Percentiles rank a stretch among this genome's conserved stretches.
Evolutionary conservation across 2,329 filamentous ascomycete genomes (phyloP).

Genomic region (Pseudogymnoascus sp.): DNA sequence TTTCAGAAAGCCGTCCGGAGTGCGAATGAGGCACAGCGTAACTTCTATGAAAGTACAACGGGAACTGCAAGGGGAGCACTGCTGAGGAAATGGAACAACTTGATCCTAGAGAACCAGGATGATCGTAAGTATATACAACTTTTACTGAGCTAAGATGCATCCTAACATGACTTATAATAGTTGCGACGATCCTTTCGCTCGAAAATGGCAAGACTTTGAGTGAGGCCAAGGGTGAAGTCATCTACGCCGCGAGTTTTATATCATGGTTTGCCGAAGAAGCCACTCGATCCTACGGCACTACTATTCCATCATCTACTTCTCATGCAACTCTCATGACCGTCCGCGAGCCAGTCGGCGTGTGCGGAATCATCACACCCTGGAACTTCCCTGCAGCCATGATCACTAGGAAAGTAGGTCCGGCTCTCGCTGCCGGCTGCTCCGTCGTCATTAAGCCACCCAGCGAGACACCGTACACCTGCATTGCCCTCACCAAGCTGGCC

Average conservation of each 20-base stretch:
- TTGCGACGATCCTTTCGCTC: slow-evolving; percentile 47
- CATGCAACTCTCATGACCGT: too few relatives aligned
- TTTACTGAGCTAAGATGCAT: too few relatives aligned
- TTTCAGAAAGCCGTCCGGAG: too few relatives aligned
- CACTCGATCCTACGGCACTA: neutral
- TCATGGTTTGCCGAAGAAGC: slow-evolving; percentile 58
- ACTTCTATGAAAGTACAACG: too few relatives aligned
- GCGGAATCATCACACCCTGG: too few relatives aligned
- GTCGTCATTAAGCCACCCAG: too few relatives aligned
- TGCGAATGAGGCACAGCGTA: too few relatives aligned
- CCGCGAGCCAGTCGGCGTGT: slow-evolving; percentile 18
- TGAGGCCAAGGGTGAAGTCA: slow-evolving; percentile 49
- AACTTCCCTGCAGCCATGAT: too few relatives aligned
- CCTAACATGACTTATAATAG: too few relatives aligned
- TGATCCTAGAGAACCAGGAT: slow-evolving; percentile 57
- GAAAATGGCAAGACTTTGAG: slow-evolving; percentile 61
- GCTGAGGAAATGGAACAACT: slow-evolving; percentile 11
- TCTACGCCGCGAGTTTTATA: slow-evolving; percentile 51
- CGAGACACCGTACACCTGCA: neutral
- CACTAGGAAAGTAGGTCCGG: too few relatives aligned
- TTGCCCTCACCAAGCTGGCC: slow-evolving; percentile 14
- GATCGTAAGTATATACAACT: slow-evolving; percentile 35
- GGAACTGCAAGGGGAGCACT: too few relatives aligned
- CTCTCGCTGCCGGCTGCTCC: too few relatives aligned
- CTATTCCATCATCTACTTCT: neutral